Base-by-base conservation (phyloP, 31 red algal genomes). In the Pterothamnion heteromorphum region DNA sequence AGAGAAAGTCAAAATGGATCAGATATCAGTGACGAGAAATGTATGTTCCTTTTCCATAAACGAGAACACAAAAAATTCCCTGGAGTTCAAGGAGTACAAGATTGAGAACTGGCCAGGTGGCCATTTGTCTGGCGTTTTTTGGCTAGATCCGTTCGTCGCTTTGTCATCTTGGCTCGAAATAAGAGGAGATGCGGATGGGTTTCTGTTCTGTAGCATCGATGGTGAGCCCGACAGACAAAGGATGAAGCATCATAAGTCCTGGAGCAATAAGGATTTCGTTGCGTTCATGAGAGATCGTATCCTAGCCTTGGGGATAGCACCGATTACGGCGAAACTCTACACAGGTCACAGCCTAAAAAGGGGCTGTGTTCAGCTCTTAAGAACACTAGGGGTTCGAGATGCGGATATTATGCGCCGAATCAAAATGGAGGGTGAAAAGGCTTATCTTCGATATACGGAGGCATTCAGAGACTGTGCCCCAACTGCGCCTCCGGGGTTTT, bases 111-210 rank as follows among this genome's bases (percentile, higher is more conserved):
- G n/a, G n/a, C n/a, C n/a, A n/a, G n/a, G n/a, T n/a, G n/a, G n/a
- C n/a, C n/a, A n/a, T n/a, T n/a, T n/a, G n/a, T n/a, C n/a, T n/a
- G n/a, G n/a, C n/a, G n/a, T n/a, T n/a, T n/a, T n/a, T n/a, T n/a
- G n/a, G n/a, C 26, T 94, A n/a, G 92, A 94, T 82, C 86, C 92
- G 35, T 94, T 90, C 74, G 37, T 90, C 9, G 58, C 92, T 33
- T 35, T 94, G 33, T 90, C 76, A 64, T 27, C 86, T 14, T 94
- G 92, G 92, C 4, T 94, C 4, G 51, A 27, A 35, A 9, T 90
- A 21, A 24, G 92, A 31, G 36, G 87, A 90, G 85, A 34, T 64
- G 21, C 37, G 4, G 35, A 20, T 21, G 87, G 86, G 2, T 82
- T 24, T 51, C 44, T 94, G 35, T 90, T 94, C 35, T 94, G 86